These are phyloP conservation scores for Torulaspora globosa DNA, from an alignment of 1,139 yeast species.

Conservation along the genomic window DNA sequence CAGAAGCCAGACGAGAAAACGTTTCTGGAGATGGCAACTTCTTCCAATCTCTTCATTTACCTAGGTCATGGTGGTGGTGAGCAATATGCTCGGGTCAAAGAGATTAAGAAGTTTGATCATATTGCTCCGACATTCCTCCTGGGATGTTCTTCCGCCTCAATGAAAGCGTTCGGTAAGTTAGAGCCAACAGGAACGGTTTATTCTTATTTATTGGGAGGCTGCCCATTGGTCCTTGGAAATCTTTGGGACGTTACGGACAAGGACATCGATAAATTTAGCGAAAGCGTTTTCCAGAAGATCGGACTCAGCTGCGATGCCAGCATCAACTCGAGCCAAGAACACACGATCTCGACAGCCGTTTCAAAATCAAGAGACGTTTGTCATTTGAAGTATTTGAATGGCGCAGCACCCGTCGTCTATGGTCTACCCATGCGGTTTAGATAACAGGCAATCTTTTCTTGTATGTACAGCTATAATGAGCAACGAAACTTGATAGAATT, in stretches of 20 bases:
- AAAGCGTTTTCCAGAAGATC: conserved; percentile 56
- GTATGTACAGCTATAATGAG: conserved; percentile 1
- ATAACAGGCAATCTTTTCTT: neutral
- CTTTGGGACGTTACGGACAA: conserved; percentile 97
- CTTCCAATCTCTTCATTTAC: conserved; percentile 60
- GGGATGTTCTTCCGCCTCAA: conserved; percentile 87
- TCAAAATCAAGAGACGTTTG: conserved; percentile 58
- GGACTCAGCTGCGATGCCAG: conserved; percentile 41
- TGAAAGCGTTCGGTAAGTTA: conserved; percentile 55
- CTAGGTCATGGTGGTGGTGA: conserved; percentile 97
- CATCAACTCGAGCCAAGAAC: neutral
- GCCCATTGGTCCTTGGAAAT: conserved; percentile 79
- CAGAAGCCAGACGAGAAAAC: conserved; percentile 53
- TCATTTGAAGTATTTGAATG: conserved; percentile 62
- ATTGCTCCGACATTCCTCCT: conserved; percentile 73
- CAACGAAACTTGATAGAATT: neutral
- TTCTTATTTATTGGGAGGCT: conserved; percentile 73
- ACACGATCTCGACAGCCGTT: conserved; percentile 43
- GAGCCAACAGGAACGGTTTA: conserved; percentile 75
- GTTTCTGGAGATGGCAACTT: conserved; percentile 41
- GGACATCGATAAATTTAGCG: conserved; percentile 79
- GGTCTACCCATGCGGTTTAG: conserved; percentile 52
- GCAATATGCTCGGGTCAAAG: conserved; percentile 57
- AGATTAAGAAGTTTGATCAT: conserved; percentile 42
- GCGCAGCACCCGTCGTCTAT: conserved; percentile 77